phyloP scores from a whole-genome alignment of 2,329 filamentous ascomycete genomes.

The Cytospora paraplurivora region DNA sequence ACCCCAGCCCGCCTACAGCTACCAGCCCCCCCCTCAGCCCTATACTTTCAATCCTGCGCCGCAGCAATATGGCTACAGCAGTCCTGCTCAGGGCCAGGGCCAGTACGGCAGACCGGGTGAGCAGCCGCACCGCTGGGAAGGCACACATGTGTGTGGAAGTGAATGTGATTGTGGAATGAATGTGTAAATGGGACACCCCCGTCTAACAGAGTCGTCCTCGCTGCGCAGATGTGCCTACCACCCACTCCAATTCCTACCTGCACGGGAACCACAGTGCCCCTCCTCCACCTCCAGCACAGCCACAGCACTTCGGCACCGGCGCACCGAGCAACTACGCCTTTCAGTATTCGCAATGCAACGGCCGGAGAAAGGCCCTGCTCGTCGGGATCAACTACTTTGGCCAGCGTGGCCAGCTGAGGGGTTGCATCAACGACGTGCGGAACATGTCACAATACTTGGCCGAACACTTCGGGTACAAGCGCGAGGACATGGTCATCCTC shows the following conservation, averaged over 20 bases:
- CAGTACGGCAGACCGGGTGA: slow-evolving; percentile 56
- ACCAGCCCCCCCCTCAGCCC: slow-evolving; percentile 53
- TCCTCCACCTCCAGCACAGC: slow-evolving; percentile 64
- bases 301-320: slow-evolving; percentile 76
- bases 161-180: neutral
- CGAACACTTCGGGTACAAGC: slow-evolving; percentile 86
- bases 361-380: slow-evolving; percentile 82
- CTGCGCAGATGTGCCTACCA: slow-evolving; percentile 30
- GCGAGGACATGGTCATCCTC: slow-evolving; percentile 95
- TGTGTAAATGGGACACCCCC: neutral
- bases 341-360: slow-evolving; percentile 90
- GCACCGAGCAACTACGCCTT: slow-evolving; percentile 81
- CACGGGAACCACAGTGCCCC: slow-evolving; percentile 62
- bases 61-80: slow-evolving; percentile 48
- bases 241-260: slow-evolving; percentile 53
- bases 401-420: slow-evolving; percentile 84
- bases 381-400: slow-evolving; percentile 98
- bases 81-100: slow-evolving; percentile 40
- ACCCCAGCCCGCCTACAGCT: slow-evolving; percentile 45
- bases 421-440: slow-evolving; percentile 96
- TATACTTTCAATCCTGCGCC: slow-evolving; percentile 40
- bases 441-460: slow-evolving; percentile 94
- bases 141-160: neutral
- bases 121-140: slow-evolving; percentile 28
- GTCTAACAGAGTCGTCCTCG: slow-evolving; percentile 13